Base-by-base conservation (phyloP, 305 asterid species). In the Stenogyne calaminthoides region DNA sequence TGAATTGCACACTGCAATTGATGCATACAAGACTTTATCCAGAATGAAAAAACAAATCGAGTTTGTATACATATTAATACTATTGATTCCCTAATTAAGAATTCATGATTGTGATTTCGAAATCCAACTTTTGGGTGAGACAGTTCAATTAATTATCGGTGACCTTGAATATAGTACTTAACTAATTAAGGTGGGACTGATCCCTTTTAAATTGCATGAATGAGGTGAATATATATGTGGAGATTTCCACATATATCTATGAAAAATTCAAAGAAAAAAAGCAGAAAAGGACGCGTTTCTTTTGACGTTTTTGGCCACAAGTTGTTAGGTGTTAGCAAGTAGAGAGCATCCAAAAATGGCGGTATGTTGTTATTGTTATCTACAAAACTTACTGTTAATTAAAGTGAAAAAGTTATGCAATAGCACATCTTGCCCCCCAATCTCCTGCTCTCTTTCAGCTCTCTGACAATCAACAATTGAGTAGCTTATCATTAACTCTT, bases 341-440 rank as follows among this genome's bases (percentile, higher is more conserved):
- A 77, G 78, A 77, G 78, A 82, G 93, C 81, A 87, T 81, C 84
- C 67, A 69, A 71, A 73, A 78, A 52, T 86, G 96, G 86, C 83
- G 46, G 74, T 74, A 80, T 78, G 73, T 77, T 72, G 70, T 83
- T 86, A 83, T 74, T 76, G 74, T 78, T 88, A 71, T 86, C 32
- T 51, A 40, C 5, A 14, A 20, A 67, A 20, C 77, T 84, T 82
- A 72, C 71, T 80, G 72, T 58, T 71, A 29, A 67, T 37, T 49
- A 75, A 77, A 73, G 77, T 61, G 34, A 74, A 22, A 57, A 9
- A 54, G 19, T 8, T 52, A 44, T 49, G 62, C 19, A 55, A 37
- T 29, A 42, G 25, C 73, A 37, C n/a, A 51, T 67, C 46, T 47
- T 49, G 71, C 54, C 64, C 59, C 32, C 44, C 18, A 34, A 32